A percentile compares a stretch with the other conserved stretches of the same genome.
Conservation (phyloP, 805 yeast species). For the Kodamaea lidongshanica region DNA sequence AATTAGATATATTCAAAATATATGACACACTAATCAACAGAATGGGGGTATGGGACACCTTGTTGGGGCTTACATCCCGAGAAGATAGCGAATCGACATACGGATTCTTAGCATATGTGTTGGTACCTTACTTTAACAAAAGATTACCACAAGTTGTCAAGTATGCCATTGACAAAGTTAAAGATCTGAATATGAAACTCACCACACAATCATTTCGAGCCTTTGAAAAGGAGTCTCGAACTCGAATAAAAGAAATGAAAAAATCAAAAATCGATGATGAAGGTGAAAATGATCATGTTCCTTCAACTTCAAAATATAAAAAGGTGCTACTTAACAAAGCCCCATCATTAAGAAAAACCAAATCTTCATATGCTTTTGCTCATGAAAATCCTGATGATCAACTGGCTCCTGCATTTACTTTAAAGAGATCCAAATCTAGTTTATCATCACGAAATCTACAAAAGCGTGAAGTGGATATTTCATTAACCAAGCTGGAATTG, state of each 20-base stretch:
- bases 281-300: slow-evolving; percentile 8
- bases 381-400: slow-evolving; percentile 14
- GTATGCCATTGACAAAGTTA: slow-evolving; percentile 42
- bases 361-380: slow-evolving; percentile 15
- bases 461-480: slow-evolving; percentile 37
- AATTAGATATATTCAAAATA: slow-evolving; percentile 14
- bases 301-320: slow-evolving; percentile 11
- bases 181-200: slow-evolving; percentile 39
- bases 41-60: slow-evolving; percentile 48
- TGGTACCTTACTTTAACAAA: slow-evolving; percentile 49
- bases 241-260: slow-evolving; percentile 3
- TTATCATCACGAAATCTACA: slow-evolving; percentile 33
- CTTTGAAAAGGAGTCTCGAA: slow-evolving; percentile 6
- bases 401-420: slow-evolving; percentile 27
- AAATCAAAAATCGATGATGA: slow-evolving; percentile 1
- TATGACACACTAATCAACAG: slow-evolving; percentile 47
- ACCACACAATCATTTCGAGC: slow-evolving; percentile 9
- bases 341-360: slow-evolving; percentile 14
- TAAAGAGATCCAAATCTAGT: slow-evolving; percentile 36
- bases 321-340: slow-evolving; percentile 8
- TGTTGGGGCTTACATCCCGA: slow-evolving; percentile 28
- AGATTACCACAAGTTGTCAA: slow-evolving; percentile 43
- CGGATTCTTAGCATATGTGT: slow-evolving; percentile 46
- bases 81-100: slow-evolving; percentile 32
- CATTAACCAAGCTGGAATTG: slow-evolving; percentile 10